Evolutionary conservation across 176 grass and related monocot genomes (phyloP).

Genomic region (Echinochloa phyllopogon): DNA sequence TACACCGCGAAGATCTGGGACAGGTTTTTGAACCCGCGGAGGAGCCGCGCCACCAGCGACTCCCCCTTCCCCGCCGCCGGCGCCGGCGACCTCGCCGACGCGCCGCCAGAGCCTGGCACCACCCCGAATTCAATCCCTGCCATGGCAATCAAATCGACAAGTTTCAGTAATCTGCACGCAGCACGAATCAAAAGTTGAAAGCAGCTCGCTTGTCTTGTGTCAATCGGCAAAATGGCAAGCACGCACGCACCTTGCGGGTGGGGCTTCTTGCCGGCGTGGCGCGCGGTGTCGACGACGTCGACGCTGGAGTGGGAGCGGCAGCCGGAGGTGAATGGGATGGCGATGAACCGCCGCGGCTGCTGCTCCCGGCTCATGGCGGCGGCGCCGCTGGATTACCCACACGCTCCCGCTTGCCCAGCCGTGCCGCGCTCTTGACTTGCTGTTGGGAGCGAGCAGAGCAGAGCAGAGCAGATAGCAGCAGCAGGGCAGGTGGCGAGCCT

Average conservation of each 20-base stretch:
- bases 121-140: not conserved
- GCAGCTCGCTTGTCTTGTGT: not conserved
- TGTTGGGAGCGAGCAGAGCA: not conserved
- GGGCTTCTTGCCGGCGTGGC: slow-evolving; percentile 42
- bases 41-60: slow-evolving; percentile 64
- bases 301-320: slow-evolving; percentile 78
- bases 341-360: slow-evolving; percentile 60
- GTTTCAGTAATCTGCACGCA: not conserved
- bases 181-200: not conserved
- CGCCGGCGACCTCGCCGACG: not conserved
- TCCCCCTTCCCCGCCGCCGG: slow-evolving; percentile 23
- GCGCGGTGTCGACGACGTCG: slow-evolving; percentile 53
- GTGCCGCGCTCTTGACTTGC: not conserved
- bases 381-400: not conserved
- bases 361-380: slow-evolving; percentile 52
- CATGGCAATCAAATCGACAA: not conserved
- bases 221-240: not conserved
- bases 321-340: slow-evolving; percentile 80
- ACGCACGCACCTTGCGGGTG: slow-evolving; percentile 43
- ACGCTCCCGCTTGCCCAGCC: not conserved
- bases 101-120: not conserved
- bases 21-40: slow-evolving; percentile 75
- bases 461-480: not conserved
- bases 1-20: slow-evolving; percentile 73
- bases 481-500: slow-evolving; percentile 4